Conservation (phyloP, 164 flowering plant genomes). For the Kalanchoe fedtschenkoi region DNA sequence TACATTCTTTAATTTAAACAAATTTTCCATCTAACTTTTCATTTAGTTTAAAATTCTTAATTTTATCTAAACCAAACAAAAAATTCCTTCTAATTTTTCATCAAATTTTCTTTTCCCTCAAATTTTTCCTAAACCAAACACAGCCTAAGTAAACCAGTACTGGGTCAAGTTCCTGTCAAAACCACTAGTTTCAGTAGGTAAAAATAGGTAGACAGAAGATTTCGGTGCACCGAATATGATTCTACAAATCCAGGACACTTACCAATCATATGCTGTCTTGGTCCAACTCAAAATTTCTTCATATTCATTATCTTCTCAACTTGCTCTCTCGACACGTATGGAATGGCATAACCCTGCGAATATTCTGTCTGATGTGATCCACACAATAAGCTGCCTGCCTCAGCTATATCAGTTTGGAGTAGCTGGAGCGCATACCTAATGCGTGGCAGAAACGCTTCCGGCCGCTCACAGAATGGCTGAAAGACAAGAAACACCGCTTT, state of each 20-base stretch:
- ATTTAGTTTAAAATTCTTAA: no score
- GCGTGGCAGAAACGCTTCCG: constrained; percentile 55
- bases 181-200: neutral
- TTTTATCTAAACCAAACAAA: no score
- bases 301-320: constrained; percentile 28
- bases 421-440: constrained; percentile 37
- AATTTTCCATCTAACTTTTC: no score
- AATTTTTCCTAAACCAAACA: no score
- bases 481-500: constrained; percentile 39
- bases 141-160: neutral
- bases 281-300: constrained; percentile 17
- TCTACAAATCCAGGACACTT: neutral
- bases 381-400: constrained; percentile 17
- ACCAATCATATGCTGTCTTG: neutral
- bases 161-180: neutral
- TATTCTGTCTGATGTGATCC: constrained; percentile 11
- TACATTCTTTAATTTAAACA: no score
- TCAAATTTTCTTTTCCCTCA: no score
- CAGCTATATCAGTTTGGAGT: constrained; percentile 24
- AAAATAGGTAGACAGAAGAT: neutral
- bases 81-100: no score
- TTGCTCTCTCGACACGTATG: constrained; percentile 23
- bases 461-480: constrained; percentile 42
- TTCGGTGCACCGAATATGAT: neutral
- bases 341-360: constrained; percentile 18